Evolutionary conservation across 78 protist genomes (phyloP), one percentile per base, ranked within the genome.

Genomic region (Parvularia atlantis): DNA sequence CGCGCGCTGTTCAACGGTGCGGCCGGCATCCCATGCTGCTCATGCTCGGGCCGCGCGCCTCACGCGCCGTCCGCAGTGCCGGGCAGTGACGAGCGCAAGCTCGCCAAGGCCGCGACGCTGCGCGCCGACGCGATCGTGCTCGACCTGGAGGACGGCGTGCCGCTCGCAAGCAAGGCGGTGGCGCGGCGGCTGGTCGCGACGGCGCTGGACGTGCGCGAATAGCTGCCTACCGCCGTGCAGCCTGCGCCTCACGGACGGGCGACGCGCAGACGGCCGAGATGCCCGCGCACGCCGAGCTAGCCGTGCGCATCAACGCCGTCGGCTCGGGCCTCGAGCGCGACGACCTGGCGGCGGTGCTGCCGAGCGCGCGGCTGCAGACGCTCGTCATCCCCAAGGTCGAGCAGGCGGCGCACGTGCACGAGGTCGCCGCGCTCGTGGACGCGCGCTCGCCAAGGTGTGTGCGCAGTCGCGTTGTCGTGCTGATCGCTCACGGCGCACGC

Each of bases 351-450:
- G 69, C 28, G n/a, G 69, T 40, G 69, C 54, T 40, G 35, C 52
- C 24, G 7, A 7, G 30, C 17, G 2, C 7, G 2, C 16, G 39
- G 20, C 50, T 63, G 24, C 26, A 40, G 22, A 56, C 30, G 5
- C 40, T 63, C 26, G 69, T 63, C 28, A 26, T 63, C 9, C 69
- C 69, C 2, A 63, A 63, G 54, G 69, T 63, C 54, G 69, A 63
- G 37, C 1, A 9, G 24, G 57, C 54, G 20, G 4, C 19, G 14
- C 37, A 63, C 56, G 22, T 63, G 37, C 50, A 43, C 40, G 0
- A 1, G 1, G 69, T 63, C 56, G 11, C n/a, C 36, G 39, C 22
- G 41, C 9, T 43, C 37, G 11, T 63, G 41, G 37, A 40, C 54
- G 17, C 11, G 54, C n/a, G n/a, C 54, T 2, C 11, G n/a, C 10